Evolutionary conservation across 225 moss, liverwort and hornwort genomes (phyloP).

Genomic region (Climacium dendroides): DNA sequence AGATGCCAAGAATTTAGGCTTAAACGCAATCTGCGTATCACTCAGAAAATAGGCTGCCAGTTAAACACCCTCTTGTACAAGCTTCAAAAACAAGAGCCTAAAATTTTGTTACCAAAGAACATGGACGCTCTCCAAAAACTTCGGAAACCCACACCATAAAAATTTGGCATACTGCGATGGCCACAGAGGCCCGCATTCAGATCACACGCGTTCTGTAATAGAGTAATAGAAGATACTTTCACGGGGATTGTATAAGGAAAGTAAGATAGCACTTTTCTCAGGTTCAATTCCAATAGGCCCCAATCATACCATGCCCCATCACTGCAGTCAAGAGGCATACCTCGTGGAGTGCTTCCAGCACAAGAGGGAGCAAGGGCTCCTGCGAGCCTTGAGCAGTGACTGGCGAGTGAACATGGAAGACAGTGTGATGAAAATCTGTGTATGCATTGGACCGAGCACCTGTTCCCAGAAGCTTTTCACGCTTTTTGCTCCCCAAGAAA

Average conservation of each 20-base stretch:
- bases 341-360: conserved; percentile 97
- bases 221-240: neutral
- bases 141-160: neutral
- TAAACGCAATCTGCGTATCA: conserved; percentile 80
- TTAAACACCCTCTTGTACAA: neutral
- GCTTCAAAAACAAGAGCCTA: neutral
- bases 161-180: neutral
- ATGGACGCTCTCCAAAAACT: neutral
- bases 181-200: neutral
- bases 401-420: conserved; percentile 99
- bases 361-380: conserved; percentile 90
- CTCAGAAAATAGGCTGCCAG: neutral
- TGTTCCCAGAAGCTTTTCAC: conserved; percentile 92
- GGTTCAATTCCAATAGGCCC: neutral
- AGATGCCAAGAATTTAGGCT: conserved; percentile 91
- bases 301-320: neutral
- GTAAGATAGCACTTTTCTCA: neutral
- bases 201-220: neutral
- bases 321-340: conserved; percentile 11
- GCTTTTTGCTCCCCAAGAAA: conserved; percentile 97
- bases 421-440: conserved; percentile 98
- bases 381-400: conserved; percentile 90
- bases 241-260: neutral
- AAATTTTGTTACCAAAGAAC: neutral
- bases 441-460: conserved; percentile 99